phyloP scores from a whole-genome alignment of 495 filamentous ascomycete species.

The Pyrenopolyporus hunteri region DNA sequence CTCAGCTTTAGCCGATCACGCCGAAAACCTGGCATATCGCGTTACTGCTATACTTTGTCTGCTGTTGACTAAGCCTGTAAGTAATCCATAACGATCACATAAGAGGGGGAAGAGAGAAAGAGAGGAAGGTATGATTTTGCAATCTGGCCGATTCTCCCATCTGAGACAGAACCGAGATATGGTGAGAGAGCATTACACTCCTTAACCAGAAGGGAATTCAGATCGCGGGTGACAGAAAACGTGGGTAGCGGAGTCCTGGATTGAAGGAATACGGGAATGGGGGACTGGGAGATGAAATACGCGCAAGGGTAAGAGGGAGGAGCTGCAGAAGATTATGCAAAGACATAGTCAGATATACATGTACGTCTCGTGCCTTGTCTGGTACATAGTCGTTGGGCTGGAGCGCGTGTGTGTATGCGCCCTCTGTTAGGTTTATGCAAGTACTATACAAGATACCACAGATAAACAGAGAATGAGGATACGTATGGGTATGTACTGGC shows the following conservation, averaged over 20 bases:
- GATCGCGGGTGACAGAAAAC: constrained; percentile 26
- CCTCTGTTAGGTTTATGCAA: constrained; percentile 12
- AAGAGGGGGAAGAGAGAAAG: background rate
- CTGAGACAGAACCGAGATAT: constrained; percentile 14
- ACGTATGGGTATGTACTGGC: background rate
- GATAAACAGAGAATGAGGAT: too few relatives aligned
- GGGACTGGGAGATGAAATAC: constrained; percentile 17
- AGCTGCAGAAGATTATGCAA: constrained; percentile 27
- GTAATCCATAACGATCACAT: constrained; percentile 4
- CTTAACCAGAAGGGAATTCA: constrained; percentile 21
- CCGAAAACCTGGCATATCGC: background rate
- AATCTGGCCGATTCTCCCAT: constrained; percentile 10
- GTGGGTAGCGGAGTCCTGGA: constrained; percentile 27
- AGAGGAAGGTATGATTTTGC: constrained; percentile 33
- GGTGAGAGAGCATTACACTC: background rate
- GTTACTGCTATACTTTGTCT: background rate
- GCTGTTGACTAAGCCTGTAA: constrained; percentile 4
- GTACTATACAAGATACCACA: too few relatives aligned
- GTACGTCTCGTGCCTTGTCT: constrained; percentile 1
- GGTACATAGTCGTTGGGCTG: constrained; percentile 15
- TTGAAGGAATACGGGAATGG: constrained; percentile 38
- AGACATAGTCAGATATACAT: constrained; percentile 8
- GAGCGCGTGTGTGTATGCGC: constrained; percentile 13
- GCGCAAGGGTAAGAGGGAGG: background rate
- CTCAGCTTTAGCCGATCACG: constrained; percentile 1